A percentile compares a stretch with the other conserved stretches of the same genome.
phyloP scores from a whole-genome alignment of 768 basidiomycete genomes.

The Melanogaster broomeanus region DNA sequence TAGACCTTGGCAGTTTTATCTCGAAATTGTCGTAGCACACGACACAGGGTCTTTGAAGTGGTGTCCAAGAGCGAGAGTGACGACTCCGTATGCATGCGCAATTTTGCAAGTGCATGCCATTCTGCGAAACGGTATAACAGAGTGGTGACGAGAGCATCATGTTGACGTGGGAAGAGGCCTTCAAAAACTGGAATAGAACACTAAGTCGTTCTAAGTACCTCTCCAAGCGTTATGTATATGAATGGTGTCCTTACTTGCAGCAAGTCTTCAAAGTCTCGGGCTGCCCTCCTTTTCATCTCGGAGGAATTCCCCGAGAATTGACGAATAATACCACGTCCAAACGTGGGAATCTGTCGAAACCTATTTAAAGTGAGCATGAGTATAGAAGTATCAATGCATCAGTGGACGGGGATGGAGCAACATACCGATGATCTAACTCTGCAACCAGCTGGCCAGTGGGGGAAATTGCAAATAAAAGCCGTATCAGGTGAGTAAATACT shows the following conservation, averaged over 20 bases:
- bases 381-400: too few species aligned
- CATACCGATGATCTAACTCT: slow-evolving; percentile 25
- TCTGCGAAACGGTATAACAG: slow-evolving; percentile 29
- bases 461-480: slow-evolving; percentile 22
- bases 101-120: slow-evolving; percentile 40
- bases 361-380: too few species aligned
- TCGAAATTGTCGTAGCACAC: slow-evolving; percentile 21
- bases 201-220: background rate
- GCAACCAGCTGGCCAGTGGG: slow-evolving; percentile 7
- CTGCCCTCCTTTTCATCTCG: slow-evolving; percentile 23
- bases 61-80: slow-evolving; percentile 20
- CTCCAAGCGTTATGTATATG: background rate
- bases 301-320: slow-evolving; percentile 19
- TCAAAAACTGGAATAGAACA: slow-evolving; percentile 39
- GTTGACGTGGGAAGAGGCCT: slow-evolving; percentile 30
- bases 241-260: slow-evolving; percentile 17
- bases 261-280: slow-evolving; percentile 28
- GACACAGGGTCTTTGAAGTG: slow-evolving; percentile 19
- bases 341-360: slow-evolving; percentile 20
- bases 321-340: slow-evolving; percentile 25
- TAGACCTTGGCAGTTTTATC: slow-evolving; percentile 18
- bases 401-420: background rate
- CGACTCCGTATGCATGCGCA: slow-evolving; percentile 31
- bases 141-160: slow-evolving; percentile 20
- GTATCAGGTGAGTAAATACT: slow-evolving; percentile 36